Evolutionary conservation across 495 filamentous ascomycete genomes (phyloP).

Genomic region (Penicillium silybi): DNA sequence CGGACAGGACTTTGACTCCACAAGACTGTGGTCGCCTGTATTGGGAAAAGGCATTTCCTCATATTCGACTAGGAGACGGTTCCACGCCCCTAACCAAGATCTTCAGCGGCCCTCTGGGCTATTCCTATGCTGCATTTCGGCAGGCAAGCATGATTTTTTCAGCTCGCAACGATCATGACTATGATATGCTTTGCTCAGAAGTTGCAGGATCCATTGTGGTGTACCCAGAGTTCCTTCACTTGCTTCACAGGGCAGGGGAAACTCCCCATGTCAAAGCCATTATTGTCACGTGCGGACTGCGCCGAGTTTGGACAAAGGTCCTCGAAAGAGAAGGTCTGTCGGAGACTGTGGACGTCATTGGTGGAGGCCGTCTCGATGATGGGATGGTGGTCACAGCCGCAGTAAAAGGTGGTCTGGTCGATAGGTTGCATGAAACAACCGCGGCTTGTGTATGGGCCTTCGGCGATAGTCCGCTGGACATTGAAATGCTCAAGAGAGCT

Average conservation of each 20-base stretch:
- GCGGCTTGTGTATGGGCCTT: conserved; percentile 53
- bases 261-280: conserved; percentile 46
- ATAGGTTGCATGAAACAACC: conserved; percentile 30
- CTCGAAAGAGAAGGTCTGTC: conserved; percentile 45
- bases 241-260: conserved; percentile 35
- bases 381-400: conserved; percentile 48
- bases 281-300: conserved; percentile 56
- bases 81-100: conserved; percentile 38
- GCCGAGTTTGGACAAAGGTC: conserved; percentile 55
- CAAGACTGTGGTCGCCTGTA: conserved; percentile 54
- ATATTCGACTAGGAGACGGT: conserved; percentile 1
- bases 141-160: conserved; percentile 53
- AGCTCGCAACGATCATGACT: conserved; percentile 31
- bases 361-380: conserved; percentile 50
- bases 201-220: conserved; percentile 45
- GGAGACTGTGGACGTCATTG: conserved; percentile 48
- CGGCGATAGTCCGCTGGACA: conserved; percentile 59
- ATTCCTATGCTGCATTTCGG: conserved; percentile 58
- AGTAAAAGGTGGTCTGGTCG: conserved; percentile 50
- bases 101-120: conserved; percentile 47
- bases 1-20: conserved; percentile 53
- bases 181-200: background rate
- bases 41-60: conserved; percentile 36
- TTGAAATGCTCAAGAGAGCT: conserved; percentile 54
- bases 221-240: conserved; percentile 44